Percentiles rank a stretch among this genome's conserved stretches.
phyloP scores from a whole-genome alignment of 2,329 filamentous ascomycete genomes.

The Botrytis pseudocinerea region DNA sequence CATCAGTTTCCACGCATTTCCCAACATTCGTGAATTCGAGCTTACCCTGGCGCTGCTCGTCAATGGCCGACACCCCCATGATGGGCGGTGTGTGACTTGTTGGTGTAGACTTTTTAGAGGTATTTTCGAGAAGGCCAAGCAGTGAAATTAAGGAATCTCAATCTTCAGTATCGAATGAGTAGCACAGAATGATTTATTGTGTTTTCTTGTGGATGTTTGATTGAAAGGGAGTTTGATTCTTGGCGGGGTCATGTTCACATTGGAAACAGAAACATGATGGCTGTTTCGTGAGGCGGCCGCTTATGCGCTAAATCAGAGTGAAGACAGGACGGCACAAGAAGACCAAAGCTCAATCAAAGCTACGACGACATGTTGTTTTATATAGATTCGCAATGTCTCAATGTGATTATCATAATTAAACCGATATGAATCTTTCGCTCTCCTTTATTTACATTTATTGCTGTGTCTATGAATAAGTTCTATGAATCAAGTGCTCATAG shows the following conservation, averaged over 20 bases:
- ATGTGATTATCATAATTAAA: background rate
- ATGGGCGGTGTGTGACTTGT: conserved; percentile 23
- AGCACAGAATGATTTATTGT: background rate
- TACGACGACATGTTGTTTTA: conserved; percentile 14
- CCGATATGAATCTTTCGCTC: background rate
- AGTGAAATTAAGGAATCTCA: background rate
- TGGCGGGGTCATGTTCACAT: conserved; percentile 18
- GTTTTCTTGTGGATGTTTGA: conserved; percentile 5
- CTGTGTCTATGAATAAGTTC: background rate
- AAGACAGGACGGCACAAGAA: background rate
- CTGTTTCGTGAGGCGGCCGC: conserved; percentile 18
- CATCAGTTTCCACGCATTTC: conserved; percentile 26
- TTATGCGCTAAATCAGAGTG: conserved; percentile 11
- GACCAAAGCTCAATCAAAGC: conserved; percentile 1
- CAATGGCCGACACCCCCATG: conserved; percentile 72
- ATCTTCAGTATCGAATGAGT: background rate
- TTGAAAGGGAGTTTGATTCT: conserved; percentile 19
- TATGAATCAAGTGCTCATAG: conserved; percentile 7
- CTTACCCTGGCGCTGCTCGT: conserved; percentile 77
- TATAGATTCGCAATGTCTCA: conserved; percentile 14
- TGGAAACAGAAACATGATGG: conserved; percentile 19
- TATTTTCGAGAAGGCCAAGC: background rate
- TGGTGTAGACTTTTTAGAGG: conserved; percentile 7
- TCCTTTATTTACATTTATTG: background rate
- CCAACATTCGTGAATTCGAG: conserved; percentile 16